phyloP scores from a whole-genome alignment of 371 early-diverging fungal genomes.

The Circinella umbellata region DNA sequence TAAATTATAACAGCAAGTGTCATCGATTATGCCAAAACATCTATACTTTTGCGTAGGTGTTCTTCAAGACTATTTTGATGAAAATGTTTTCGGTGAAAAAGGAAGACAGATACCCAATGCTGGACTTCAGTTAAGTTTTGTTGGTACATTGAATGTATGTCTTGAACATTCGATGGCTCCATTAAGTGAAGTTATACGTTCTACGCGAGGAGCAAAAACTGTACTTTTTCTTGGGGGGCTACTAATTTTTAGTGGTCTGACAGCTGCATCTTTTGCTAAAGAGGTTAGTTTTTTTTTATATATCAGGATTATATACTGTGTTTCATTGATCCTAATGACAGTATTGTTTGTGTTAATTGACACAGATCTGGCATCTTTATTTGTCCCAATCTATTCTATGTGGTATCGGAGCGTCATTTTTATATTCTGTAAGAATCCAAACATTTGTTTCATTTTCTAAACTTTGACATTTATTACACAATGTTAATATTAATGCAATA shows the following conservation, averaged over 20 bases:
- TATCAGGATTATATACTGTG: neutral
- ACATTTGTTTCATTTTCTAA: too few species aligned
- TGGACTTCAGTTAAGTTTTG: slow-evolving; percentile 23
- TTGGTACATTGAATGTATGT: slow-evolving; percentile 30
- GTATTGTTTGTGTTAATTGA: neutral
- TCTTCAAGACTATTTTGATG: too few species aligned
- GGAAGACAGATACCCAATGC: too few species aligned
- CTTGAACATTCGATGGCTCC: slow-evolving; percentile 34
- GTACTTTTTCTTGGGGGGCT: slow-evolving; percentile 25
- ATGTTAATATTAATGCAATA: too few species aligned
- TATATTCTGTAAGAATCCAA: neutral
- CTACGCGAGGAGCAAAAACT: slow-evolving; percentile 18
- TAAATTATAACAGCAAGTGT: too few species aligned
- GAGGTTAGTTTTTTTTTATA: slow-evolving; percentile 10
- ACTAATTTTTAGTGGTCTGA: slow-evolving; percentile 22
- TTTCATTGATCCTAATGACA: too few species aligned
- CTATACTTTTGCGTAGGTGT: too few species aligned
- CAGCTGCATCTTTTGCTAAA: slow-evolving; percentile 31
- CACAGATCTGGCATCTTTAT: slow-evolving; percentile 56
- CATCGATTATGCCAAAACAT: too few species aligned
- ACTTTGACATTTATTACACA: too few species aligned
- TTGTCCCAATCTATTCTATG: slow-evolving; percentile 53
- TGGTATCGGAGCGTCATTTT: neutral
- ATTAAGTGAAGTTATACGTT: slow-evolving; percentile 26
- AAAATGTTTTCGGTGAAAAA: too few species aligned